These are phyloP conservation scores for Clavariopsis aquatica DNA, from an alignment of 495 filamentous ascomycete species.

Conservation along the genomic window DNA sequence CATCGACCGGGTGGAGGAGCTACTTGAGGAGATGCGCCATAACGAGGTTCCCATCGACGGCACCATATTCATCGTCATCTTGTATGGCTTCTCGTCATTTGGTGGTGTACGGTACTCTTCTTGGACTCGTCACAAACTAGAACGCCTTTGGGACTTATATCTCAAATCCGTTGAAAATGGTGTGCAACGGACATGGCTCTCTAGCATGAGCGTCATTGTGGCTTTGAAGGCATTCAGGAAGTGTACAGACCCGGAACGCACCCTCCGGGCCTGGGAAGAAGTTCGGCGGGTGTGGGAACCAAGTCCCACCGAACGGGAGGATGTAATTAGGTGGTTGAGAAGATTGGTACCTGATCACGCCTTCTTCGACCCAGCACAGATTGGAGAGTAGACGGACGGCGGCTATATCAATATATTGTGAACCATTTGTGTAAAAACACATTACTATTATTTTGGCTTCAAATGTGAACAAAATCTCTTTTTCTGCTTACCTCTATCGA, in stretches of 20 bases:
- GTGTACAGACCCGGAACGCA: conserved; percentile 32
- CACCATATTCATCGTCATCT: conserved; percentile 64
- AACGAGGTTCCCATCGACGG: conserved; percentile 60
- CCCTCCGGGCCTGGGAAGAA: conserved; percentile 39
- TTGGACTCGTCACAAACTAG: conserved; percentile 65
- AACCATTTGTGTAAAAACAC: neutral
- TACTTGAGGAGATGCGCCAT: conserved; percentile 66
- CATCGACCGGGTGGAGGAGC: conserved; percentile 55
- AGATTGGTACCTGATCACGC: conserved; percentile 14
- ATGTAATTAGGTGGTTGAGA: conserved; percentile 17
- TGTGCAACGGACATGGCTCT: conserved; percentile 19
- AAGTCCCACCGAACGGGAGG: conserved; percentile 29
- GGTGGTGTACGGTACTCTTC: conserved; percentile 61
- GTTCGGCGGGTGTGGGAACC: conserved; percentile 35
- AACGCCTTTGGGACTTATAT: conserved; percentile 46
- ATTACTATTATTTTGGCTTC: too few relatives aligned
- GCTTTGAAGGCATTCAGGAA: conserved; percentile 37
- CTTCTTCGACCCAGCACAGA: conserved; percentile 14
- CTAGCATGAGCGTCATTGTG: conserved; percentile 18
- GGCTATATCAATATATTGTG: neutral
- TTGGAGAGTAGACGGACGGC: neutral
- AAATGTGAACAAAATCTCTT: too few relatives aligned
- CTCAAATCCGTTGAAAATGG: conserved; percentile 19
- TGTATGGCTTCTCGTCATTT: conserved; percentile 73
- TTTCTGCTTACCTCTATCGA: too few relatives aligned